Base-by-base conservation (phyloP, 352 stramenopile species). In the Pythium utonaiense region DNA sequence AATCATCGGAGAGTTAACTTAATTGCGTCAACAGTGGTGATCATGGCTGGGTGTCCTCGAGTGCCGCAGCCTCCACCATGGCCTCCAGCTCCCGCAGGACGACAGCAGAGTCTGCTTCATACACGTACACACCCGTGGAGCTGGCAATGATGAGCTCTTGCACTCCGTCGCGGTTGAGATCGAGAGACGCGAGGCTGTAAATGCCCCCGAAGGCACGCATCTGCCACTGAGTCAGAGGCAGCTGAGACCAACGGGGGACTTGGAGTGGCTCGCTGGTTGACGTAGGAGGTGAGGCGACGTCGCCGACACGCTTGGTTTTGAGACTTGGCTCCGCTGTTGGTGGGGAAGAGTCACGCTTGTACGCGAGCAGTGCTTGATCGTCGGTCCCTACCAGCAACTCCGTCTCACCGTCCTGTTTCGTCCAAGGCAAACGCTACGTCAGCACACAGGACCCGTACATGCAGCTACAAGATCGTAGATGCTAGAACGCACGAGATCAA, bases 311-410 rank as follows among this genome's bases (percentile, higher is more conserved):
- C n/a, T 47, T 47, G n/a, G 5, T 25, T n/a, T n/a, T 47, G 14
- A 9, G 6, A 47, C 40, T 25, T n/a, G 40, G 10, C 2, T 47
- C 40, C 6, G n/a, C 12, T 6, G 17, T 19, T 25, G 16, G 40
- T n/a, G 40, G 14, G 17, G n/a, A 47, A 9, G 40, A 25, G 8
- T 40, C 25, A 30, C 40, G 38, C 55, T 87, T 82, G 66, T 87
- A 92, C 4, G 78, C 80, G 6, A 90, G 53, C 19, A 88, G 60
- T 3, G 75, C 55, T 51, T 87, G 68, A 22, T 77, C 64, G 52
- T 89, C 80, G 3, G 82, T 90, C 24, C 82, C 82, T 3, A 92
- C 33, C 28, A 92, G 36, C 1, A 92, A 41, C 48, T 90, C 80
- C 25, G 73, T 53, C 13, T 77, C 40, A 34, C 82, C 82, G 49